Evolutionary conservation across 2,329 filamentous ascomycete species (phyloP).

Genomic region (Lizonia empirigonia): DNA sequence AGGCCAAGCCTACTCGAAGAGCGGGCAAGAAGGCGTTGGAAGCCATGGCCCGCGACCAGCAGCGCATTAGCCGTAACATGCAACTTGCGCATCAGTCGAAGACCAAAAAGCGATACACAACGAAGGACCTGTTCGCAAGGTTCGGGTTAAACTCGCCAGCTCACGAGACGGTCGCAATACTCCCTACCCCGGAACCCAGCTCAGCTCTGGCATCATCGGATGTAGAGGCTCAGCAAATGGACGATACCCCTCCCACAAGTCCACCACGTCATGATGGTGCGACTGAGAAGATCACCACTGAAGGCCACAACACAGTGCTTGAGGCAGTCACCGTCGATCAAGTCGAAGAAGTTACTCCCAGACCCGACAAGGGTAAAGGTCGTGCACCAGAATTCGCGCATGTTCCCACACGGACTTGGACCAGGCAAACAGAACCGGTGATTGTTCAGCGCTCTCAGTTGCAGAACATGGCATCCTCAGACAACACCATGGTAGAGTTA

Average conservation of each 20-base stretch:
- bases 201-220: constrained; percentile 67
- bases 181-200: constrained; percentile 48
- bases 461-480: constrained; percentile 5
- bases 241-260: constrained; percentile 54
- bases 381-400: constrained; percentile 56
- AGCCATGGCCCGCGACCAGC: constrained; percentile 93
- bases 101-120: constrained; percentile 86
- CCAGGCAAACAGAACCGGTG: constrained; percentile 19
- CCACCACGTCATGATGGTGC: constrained; percentile 40
- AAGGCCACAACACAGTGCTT: constrained; percentile 1
- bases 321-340: constrained; percentile 5
- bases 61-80: constrained; percentile 86
- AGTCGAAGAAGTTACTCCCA: constrained; percentile 7
- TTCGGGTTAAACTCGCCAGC: constrained; percentile 71
- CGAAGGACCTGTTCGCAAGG: constrained; percentile 77
- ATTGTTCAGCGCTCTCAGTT: constrained; percentile 23
- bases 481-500: constrained; percentile 36
- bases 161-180: constrained; percentile 13
- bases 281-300: constrained; percentile 7
- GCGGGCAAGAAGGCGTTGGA: constrained; percentile 94
- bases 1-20: constrained; percentile 73
- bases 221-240: constrained; percentile 46
- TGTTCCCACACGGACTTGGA: constrained; percentile 36
- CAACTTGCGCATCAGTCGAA: constrained; percentile 88
- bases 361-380: constrained; percentile 64